Evolutionary conservation across 345 rosid species (phyloP).

Genomic region (Nephelium lappaceum): DNA sequence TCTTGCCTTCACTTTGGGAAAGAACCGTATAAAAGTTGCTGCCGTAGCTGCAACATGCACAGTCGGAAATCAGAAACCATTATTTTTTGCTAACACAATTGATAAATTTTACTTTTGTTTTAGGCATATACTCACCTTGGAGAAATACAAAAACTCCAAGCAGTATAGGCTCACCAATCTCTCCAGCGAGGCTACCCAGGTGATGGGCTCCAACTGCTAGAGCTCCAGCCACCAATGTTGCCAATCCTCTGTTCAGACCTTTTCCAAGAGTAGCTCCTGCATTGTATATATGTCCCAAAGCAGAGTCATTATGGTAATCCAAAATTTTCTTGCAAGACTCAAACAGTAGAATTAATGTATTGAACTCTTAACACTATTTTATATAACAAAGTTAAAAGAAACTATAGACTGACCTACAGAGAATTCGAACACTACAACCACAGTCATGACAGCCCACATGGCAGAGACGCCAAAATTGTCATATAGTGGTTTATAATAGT

Average conservation of each 20-base stretch:
- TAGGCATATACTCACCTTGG: conserved; percentile 37
- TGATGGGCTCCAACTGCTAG: conserved; percentile 74
- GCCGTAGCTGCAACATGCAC: conserved; percentile 45
- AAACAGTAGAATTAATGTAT: no score
- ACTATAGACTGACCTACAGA: conserved; percentile 60
- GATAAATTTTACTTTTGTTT: not conserved
- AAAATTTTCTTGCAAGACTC: no score
- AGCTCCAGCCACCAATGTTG: conserved; percentile 66
- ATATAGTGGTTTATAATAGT: conserved; percentile 64
- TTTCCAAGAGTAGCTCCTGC: conserved; percentile 64
- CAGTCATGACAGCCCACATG: conserved; percentile 88
- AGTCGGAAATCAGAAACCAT: not conserved
- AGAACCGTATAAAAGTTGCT: conserved; percentile 70
- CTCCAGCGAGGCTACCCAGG: conserved; percentile 58
- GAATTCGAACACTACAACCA: conserved; percentile 78
- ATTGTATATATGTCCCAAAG: not conserved
- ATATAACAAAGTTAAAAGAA: not conserved
- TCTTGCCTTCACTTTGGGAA: conserved; percentile 77
- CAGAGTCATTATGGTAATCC: no score
- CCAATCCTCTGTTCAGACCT: conserved; percentile 69
- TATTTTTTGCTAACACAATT: no score
- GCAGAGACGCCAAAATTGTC: conserved; percentile 67
- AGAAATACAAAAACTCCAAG: conserved; percentile 66
- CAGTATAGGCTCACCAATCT: conserved; percentile 60
- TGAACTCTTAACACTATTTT: no score